Conservation (phyloP, 352 stramenopile genomes). For the Lagenidium giganteum region DNA sequence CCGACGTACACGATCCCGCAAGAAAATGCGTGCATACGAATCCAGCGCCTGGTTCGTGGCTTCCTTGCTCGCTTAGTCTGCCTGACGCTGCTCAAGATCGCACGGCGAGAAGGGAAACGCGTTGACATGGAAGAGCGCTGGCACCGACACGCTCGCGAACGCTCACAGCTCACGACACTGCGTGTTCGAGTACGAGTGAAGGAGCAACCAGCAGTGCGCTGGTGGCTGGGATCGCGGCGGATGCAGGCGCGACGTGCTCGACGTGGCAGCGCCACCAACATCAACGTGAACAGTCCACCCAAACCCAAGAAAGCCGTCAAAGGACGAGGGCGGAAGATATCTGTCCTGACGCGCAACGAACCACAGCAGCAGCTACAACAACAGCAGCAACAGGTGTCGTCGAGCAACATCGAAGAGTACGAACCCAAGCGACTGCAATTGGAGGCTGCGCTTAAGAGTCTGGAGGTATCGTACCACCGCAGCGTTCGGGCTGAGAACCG, state of each 20-base stretch:
- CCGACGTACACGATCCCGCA: conserved; percentile 62
- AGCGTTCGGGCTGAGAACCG: conserved; percentile 45
- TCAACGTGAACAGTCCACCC: too few relatives aligned
- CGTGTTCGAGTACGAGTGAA: conserved; percentile 10
- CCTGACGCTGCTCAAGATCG: conserved; percentile 18
- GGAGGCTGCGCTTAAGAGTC: too few relatives aligned
- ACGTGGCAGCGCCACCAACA: too few relatives aligned
- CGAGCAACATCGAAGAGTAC: too few relatives aligned
- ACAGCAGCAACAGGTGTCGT: too few relatives aligned
- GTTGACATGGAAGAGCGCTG: conserved; percentile 33
- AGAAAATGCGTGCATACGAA: conserved; percentile 36
- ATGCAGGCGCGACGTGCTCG: too few relatives aligned
- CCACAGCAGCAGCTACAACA: too few relatives aligned
- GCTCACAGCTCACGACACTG: conserved; percentile 42
- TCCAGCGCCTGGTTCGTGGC: conserved; percentile 34
- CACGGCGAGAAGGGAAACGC: conserved; percentile 22
- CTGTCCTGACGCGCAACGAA: too few relatives aligned
- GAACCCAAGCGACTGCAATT: too few relatives aligned
- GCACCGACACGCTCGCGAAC: conserved; percentile 30
- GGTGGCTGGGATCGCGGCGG: conserved; percentile 15
- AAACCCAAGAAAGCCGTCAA: too few relatives aligned
- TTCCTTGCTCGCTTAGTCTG: conserved; percentile 37
- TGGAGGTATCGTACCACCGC: conserved; percentile 36
- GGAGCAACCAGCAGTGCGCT: conserved; percentile 11
- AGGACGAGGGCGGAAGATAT: too few relatives aligned